These are phyloP conservation scores for Albifimbria verrucaria DNA, from an alignment of 2,329 filamentous ascomycete genomes.

Conservation along the genomic window DNA sequence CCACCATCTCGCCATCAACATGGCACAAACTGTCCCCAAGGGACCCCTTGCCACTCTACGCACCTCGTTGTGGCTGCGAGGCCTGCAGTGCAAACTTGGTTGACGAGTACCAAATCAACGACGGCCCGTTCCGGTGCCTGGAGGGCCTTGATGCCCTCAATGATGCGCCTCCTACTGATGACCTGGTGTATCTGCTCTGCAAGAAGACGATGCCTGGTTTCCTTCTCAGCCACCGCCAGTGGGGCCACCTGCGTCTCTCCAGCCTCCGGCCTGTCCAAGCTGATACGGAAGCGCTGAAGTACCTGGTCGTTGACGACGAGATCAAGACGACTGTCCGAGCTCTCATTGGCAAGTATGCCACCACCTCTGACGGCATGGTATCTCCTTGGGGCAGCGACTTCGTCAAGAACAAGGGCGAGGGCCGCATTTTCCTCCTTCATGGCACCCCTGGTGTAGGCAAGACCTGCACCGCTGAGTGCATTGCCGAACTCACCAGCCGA, in stretches of 20 bases:
- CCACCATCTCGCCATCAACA: conserved; percentile 8
- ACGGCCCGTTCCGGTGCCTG: conserved; percentile 35
- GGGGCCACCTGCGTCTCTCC: conserved; percentile 40
- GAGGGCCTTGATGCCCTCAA: conserved; percentile 34
- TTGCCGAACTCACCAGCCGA: conserved; percentile 47
- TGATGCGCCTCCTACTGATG: conserved; percentile 32
- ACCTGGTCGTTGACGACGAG: conserved; percentile 45
- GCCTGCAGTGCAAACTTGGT: conserved; percentile 25
- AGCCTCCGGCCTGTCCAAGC: conserved; percentile 36
- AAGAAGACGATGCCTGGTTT: conserved; percentile 45
- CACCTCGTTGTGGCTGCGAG: conserved; percentile 38
- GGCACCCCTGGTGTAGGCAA: conserved; percentile 55
- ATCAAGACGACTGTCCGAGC: conserved; percentile 45
- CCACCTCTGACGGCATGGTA: conserved; percentile 31
- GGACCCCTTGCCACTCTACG: conserved; percentile 38
- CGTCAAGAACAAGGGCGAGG: conserved; percentile 48
- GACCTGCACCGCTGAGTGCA: conserved; percentile 53
- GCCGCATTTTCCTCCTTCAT: conserved; percentile 49
- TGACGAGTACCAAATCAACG: conserved; percentile 5
- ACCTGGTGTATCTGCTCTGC: conserved; percentile 42
- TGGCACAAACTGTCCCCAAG: conserved; percentile 12
- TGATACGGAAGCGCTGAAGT: conserved; percentile 47
- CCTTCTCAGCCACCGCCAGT: conserved; percentile 40
- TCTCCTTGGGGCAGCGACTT: conserved; percentile 45
- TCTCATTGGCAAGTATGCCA: conserved; percentile 45